Base-by-base conservation (phyloP, 139 green algal genomes). In the Micractinium sp. region DNA sequence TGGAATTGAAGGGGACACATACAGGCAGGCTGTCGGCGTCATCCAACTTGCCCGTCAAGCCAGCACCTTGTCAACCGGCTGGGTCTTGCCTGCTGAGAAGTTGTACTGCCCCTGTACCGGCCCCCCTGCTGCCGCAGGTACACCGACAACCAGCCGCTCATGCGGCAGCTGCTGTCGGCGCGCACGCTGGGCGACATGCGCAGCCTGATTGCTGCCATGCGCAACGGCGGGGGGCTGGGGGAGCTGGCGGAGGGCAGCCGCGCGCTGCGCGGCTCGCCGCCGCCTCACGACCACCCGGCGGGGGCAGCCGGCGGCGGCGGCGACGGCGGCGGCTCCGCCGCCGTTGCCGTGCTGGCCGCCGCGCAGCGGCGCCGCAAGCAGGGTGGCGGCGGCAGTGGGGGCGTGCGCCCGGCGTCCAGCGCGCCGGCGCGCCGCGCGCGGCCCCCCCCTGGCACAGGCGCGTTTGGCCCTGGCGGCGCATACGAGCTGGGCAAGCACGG, bases 111-210 rank as follows among this genome's bases (percentile, higher is more conserved):
- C 31, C 73, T 20, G n/a, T n/a, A n/a, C n/a, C 1, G 13, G n/a
- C n/a, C 38, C 22, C 38, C n/a, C 1, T 2, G 35, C 56, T 20
- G 14, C n/a, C 60, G 35, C 82, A 87, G 82, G 63, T 77, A 78
- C 20, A 41, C 61, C 31, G 20, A 35, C 82, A 60, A 77, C 82
- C 82, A 78, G 63, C 31, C 23, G 36, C 82, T 87, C 31, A 87
- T 87, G 82, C 82, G 63, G 22, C 61, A 78, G 61, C 82, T 87
- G 82, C 82, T 87, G 63, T 27, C 3, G 33, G 61, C 63, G 18
- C 63, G 36, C 61, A 66, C 61, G 19, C 66, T 87, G 63, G 12
- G 16, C 7, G 82, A 77, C 14, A 35, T 76, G 19, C 82, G 82
- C 61, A 22, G 5, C 35, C 35, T 87, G 19, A 20, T 87, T 22